Base-by-base conservation (phyloP, 1,139 yeast genomes). In the Candida labiduridarum region DNA sequence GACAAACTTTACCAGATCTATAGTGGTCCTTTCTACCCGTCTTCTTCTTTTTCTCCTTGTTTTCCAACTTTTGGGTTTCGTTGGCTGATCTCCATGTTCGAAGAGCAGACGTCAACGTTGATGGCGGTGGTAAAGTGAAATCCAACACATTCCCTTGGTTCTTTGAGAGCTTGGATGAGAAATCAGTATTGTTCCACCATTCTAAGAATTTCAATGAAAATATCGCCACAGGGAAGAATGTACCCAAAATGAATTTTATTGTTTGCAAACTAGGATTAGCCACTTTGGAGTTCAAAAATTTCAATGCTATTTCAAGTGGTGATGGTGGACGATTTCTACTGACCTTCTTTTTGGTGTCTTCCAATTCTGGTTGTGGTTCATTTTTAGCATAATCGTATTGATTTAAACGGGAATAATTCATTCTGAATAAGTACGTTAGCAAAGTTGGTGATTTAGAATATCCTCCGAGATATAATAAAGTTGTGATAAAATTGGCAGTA, bases 171-270 rank as follows among this genome's bases (percentile, higher is more conserved):
- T 84, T 84, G 5, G 79, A 71, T 0, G 90, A 85, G 60, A 90
- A 80, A 55, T 88, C 90, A 15, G 92, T 84, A 42, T 89, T 82
- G 55, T 86, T 85, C 96, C 97, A 92, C 98, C 98, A 92, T 66
- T 94, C 98, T 48, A 91, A 77, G 59, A 94, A 90, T 67, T 91
- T 90, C 56, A 94, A 77, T 34, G 87, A 65, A 64, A 94, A 92
- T 52, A 94, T 87, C 2, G 96, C 89, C 0, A 88, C 79, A 0
- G 98, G 98, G 69, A 94, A 83, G 31, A 88, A 74, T 1, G 82
- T 81, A 30, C 80, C 84, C 27, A 80, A 69, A 1, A 76, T 49
- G 14, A 74, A 63, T 35, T 77, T 69, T 4, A 76, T 53, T 1
- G 71, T 46, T 39, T 62, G 68, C 67, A 78, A 71, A 1, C 78